phyloP scores from a whole-genome alignment of 129 eudicot genomes.

The Artemisia argyi region DNA sequence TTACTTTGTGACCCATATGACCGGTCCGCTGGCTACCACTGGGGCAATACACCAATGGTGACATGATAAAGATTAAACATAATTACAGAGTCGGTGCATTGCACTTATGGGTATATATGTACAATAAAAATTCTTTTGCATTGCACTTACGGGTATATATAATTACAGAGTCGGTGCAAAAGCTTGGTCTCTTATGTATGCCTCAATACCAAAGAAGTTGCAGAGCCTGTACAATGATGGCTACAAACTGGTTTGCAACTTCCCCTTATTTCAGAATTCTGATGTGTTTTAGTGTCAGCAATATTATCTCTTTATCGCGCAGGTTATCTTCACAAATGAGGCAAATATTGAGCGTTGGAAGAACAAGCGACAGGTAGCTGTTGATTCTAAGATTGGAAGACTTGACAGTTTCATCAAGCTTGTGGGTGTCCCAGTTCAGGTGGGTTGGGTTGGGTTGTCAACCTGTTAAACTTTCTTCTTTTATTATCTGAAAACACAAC shows the following conservation, averaged over 20 bases:
- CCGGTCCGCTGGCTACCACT: too few relatives aligned
- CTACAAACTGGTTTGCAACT: conserved; percentile 72
- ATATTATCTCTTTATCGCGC: neutral
- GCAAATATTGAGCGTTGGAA: conserved; percentile 95
- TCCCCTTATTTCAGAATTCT: conserved; percentile 10
- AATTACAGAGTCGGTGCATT: too few relatives aligned
- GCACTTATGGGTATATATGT: too few relatives aligned
- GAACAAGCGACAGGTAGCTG: conserved; percentile 89
- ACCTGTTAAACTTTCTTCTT: neutral
- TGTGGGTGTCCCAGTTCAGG: conserved; percentile 87
- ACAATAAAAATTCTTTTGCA: too few relatives aligned
- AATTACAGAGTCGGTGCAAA: conserved; percentile 77
- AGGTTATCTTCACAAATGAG: conserved; percentile 97
- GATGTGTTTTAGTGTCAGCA: neutral
- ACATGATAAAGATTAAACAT: too few relatives aligned
- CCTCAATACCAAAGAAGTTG: conserved; percentile 89
- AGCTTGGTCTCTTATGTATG: conserved; percentile 97
- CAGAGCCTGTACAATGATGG: conserved; percentile 77
- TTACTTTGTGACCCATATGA: too few relatives aligned
- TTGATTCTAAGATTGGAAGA: conserved; percentile 91
- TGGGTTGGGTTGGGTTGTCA: conserved; percentile 13
- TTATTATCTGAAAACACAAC: neutral
- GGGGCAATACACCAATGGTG: too few relatives aligned
- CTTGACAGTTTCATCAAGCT: conserved; percentile 69
- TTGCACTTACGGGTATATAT: neutral